Evolutionary conservation across 2,329 filamentous ascomycete genomes (phyloP).

Genomic region (Stemphylium lycopersici): DNA sequence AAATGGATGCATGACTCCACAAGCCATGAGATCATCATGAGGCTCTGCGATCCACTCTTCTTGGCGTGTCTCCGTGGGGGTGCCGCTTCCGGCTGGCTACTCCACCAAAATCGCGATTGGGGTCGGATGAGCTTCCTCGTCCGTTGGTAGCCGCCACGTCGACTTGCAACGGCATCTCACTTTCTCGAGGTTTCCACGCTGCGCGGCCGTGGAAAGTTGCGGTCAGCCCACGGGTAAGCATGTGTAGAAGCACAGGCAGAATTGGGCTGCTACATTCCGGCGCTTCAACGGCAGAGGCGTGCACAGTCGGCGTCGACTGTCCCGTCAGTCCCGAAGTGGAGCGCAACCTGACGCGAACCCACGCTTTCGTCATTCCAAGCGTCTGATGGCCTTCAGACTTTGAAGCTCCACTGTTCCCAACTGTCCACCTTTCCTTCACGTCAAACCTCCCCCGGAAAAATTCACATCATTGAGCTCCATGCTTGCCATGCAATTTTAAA

Average conservation of each 20-base stretch:
- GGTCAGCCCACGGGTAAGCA: conserved; percentile 1
- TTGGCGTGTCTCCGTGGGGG: conserved; percentile 13
- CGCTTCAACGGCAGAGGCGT: conserved; percentile 2
- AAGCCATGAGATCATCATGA: conserved; percentile 19
- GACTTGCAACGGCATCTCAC: background rate
- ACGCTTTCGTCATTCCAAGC: conserved; percentile 16
- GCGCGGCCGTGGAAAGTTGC: conserved; percentile 1
- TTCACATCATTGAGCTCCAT: conserved; percentile 14
- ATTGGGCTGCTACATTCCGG: conserved; percentile 1
- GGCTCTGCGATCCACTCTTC: conserved; percentile 17
- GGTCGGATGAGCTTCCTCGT: conserved; percentile 6
- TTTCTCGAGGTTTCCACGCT: background rate
- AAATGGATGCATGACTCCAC: conserved; percentile 6
- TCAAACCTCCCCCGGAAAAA: conserved; percentile 19
- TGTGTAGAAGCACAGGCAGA: background rate
- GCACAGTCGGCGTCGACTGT: conserved; percentile 1
- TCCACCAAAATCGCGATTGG: conserved; percentile 2
- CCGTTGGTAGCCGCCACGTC: background rate
- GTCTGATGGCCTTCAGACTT: conserved; percentile 24
- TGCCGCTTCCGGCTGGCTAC: conserved; percentile 9
- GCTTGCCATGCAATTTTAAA: conserved; percentile 22
- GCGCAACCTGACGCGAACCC: conserved; percentile 12
- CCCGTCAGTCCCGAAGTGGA: conserved; percentile 20
- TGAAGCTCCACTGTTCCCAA: conserved; percentile 22
- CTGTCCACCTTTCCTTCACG: conserved; percentile 11